phyloP scores from a whole-genome alignment of 2,329 filamentous ascomycete genomes.

The Epichloe festucae region DNA sequence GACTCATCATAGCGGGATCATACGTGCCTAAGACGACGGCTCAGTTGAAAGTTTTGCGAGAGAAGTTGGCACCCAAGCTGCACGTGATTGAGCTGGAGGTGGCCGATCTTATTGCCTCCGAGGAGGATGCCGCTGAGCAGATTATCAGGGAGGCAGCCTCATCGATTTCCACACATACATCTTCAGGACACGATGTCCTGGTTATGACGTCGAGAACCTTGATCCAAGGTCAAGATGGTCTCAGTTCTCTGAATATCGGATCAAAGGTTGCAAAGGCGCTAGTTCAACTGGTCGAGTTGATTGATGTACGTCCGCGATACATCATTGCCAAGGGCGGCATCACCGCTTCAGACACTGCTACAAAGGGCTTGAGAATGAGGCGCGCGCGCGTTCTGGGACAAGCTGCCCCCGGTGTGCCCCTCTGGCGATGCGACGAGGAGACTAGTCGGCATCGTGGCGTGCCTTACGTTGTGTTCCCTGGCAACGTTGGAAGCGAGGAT shows the following conservation, averaged over 20 bases:
- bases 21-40: slow-evolving; percentile 46
- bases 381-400: slow-evolving; percentile 40
- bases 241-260: slow-evolving; percentile 36
- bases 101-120: slow-evolving; percentile 17
- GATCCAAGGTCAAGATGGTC: slow-evolving; percentile 30
- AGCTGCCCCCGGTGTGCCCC: slow-evolving; percentile 41
- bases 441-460: slow-evolving; percentile 34
- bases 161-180: slow-evolving; percentile 15
- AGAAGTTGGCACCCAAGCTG: slow-evolving; percentile 24
- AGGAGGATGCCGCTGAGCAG: slow-evolving; percentile 15
- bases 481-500: slow-evolving; percentile 39
- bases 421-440: slow-evolving; percentile 42
- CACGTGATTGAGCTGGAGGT: slow-evolving; percentile 33
- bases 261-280: slow-evolving; percentile 36
- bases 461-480: slow-evolving; percentile 45
- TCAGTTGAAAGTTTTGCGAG: slow-evolving; percentile 31
- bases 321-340: slow-evolving; percentile 48
- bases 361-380: slow-evolving; percentile 38
- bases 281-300: slow-evolving; percentile 30
- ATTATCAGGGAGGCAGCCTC: slow-evolving; percentile 21
- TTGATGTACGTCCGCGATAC: slow-evolving; percentile 37
- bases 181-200: slow-evolving; percentile 35
- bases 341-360: slow-evolving; percentile 44
- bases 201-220: slow-evolving; percentile 44
- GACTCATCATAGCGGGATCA: slow-evolving; percentile 40